Conservation (phyloP, 495 filamentous ascomycete genomes). For the Neurospora sp. region DNA sequence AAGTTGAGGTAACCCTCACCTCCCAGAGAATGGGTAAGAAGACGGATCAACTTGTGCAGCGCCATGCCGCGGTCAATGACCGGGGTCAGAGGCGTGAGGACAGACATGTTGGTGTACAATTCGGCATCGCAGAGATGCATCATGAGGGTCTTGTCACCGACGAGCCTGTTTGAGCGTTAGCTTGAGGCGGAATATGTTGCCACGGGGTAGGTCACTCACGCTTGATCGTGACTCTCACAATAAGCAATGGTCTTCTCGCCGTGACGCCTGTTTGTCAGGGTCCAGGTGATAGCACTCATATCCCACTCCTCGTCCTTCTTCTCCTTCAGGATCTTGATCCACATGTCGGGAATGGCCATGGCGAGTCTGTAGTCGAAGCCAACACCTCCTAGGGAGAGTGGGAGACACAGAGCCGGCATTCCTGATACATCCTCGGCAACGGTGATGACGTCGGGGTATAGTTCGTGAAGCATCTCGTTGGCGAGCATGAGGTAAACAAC, state of each 20-base stretch:
- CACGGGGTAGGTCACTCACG: conserved; percentile 48
- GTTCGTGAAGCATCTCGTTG: conserved; percentile 86
- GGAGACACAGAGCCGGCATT: conserved; percentile 89
- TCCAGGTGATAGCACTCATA: conserved; percentile 72
- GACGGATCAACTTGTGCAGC: conserved; percentile 93
- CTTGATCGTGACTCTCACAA: conserved; percentile 94
- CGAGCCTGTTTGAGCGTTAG: conserved; percentile 54
- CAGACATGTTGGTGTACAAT: conserved; percentile 96
- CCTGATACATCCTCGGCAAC: conserved; percentile 96
- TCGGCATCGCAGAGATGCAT: conserved; percentile 98
- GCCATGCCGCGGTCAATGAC: conserved; percentile 85
- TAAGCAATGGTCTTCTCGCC: conserved; percentile 99
- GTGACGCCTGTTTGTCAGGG: conserved; percentile 83
- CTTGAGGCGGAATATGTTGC: not conserved
- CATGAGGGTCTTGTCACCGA: conserved; percentile 91
- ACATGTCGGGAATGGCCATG: conserved; percentile 98
- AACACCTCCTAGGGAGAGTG: conserved; percentile 75
- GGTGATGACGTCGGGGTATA: conserved; percentile 80
- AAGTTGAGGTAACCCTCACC: conserved; percentile 98
- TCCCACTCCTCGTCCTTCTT: conserved; percentile 89
- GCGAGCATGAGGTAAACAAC: conserved; percentile 93
- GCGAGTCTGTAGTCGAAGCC: conserved; percentile 96
- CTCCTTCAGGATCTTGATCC: conserved; percentile 97
- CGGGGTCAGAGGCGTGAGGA: conserved; percentile 69
- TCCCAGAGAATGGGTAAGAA: conserved; percentile 87